Conservation (phyloP, 192 early-diverging fungal genomes). For the Linderina pennispora region DNA sequence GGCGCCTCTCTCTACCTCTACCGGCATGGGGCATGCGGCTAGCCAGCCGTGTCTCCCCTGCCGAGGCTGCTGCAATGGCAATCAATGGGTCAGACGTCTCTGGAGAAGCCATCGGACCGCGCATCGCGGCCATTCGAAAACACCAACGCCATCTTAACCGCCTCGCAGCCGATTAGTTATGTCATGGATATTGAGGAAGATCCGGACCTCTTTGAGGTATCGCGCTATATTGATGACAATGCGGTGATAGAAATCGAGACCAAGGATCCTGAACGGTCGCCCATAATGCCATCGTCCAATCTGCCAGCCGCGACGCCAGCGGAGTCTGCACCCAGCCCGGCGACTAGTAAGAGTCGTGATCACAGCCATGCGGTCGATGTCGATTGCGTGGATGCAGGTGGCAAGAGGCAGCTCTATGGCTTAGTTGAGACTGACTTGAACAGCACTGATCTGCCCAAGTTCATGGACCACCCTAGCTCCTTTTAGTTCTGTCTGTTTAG, state of each 20-base stretch:
- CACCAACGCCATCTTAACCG: not conserved
- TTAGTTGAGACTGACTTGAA: too few species aligned
- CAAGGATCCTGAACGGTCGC: not conserved
- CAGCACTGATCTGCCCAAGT: too few species aligned
- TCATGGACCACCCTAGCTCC: too few species aligned
- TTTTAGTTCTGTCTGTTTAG: too few species aligned
- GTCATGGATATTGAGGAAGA: not conserved
- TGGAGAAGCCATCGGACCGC: too few species aligned
- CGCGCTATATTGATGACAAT: not conserved
- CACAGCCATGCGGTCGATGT: too few species aligned
- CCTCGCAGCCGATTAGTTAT: not conserved
- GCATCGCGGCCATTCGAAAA: not conserved
- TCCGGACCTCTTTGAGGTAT: not conserved
- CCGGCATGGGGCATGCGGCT: conserved; percentile 3
- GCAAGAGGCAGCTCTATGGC: too few species aligned
- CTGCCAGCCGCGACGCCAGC: too few species aligned
- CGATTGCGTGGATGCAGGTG: too few species aligned
- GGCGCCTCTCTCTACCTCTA: conserved; percentile 5
- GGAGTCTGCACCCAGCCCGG: too few species aligned
- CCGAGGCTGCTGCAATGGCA: not conserved
- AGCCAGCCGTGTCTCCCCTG: not conserved
- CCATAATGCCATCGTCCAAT: not conserved
- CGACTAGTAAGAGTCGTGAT: too few species aligned
- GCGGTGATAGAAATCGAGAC: conserved; percentile 3
- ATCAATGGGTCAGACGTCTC: not conserved